Base-by-base conservation (phyloP, 169 alveolate genomes). In the Perkinsus chesapeaki region DNA sequence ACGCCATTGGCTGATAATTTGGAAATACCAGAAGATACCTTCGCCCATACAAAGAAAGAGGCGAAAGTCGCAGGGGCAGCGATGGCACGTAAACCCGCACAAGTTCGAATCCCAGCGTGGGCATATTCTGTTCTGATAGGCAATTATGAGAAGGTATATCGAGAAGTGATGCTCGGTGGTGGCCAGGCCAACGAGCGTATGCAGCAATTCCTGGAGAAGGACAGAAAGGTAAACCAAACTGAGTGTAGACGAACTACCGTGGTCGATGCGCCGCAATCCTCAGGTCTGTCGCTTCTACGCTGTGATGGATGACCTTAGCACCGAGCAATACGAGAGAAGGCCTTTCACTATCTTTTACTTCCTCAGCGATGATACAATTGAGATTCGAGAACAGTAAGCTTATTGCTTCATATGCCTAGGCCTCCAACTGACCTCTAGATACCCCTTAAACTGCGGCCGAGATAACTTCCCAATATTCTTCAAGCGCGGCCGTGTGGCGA, bases 221-320 rank as follows among this genome's bases (percentile, higher is more conserved):
- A 93, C 92, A 43, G 94, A 10, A 93, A 82, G 82, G 82, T 60
- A 16, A 7, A 34, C 27, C 0, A 27, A 16, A 23, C 27, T 19
- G 19, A 19, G 9, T 19, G 72, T 47, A 47, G 82, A 1, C 27
- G 82, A 60, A 0, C 37, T 16, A 16, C 36, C 82, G n/a, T 60
- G 82, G 12, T 5, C 60, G 60, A 12, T 27, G 82, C 27, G n/a
- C 82, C 27, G 31, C 27, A 34, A 34, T 43, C 23, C 5, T 9
- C 12, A 60, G 90, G 92, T 93, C 37, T 93, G 94, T 39, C 92
- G 94, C 16, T 93, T 93, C 94, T 93, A 90, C 37, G 94, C 94
- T 0, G 82, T 93, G 27, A 60, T 93, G 60, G 94, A 93, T 39
- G 94, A 93, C 73, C 91, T 93, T 12, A 43, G 34, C 48, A 93